Evolutionary conservation across 257 asterid genomes (phyloP), one percentile per base, ranked within the genome.

Genomic region (Avicennia marina): DNA sequence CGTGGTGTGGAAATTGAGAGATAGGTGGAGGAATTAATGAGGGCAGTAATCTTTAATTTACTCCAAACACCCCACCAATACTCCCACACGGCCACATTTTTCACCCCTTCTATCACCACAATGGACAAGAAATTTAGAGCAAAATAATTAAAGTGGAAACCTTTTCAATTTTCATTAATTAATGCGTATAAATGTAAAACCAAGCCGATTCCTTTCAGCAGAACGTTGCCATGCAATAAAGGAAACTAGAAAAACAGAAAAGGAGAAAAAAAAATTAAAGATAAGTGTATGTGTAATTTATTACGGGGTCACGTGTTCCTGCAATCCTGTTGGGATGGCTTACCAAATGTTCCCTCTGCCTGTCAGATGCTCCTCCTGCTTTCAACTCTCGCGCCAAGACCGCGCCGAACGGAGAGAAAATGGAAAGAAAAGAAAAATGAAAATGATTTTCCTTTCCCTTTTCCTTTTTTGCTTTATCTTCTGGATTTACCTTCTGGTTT

Each of bases 21-120:
- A 71, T 57, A 46, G 73, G 75, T 74, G 72, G 69, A 54, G 56
- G 77, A 75, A 64, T 72, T 73, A 76, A 73, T 63, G 84, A 58
- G 72, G 71, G 50, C 60, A 67, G 63, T 54, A 71, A 68, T 70
- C 77, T 77, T 49, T 67, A 63, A 69, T 72, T 77, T 65, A 63
- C 69, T 60, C 72, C 52, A 75, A 63, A 25, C 73, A 58, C 57
- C 70, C 62, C 69, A 63, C 76, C 75, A 66, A 62, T 62, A 43
- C 45, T 61, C 70, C 68, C 63, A 73, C 46, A 60, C 44, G 56
- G 65, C 72, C 76, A 72, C 72, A 61, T 43, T 63, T 58, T 53
- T 45, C 70, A 62, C 65, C 46, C 20, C 33, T 17, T 21, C 38
- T 47, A 39, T 13, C 63, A 22, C 38, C 29, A 34, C 39, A 44